Evolutionary conservation across 2,329 filamentous ascomycete species (phyloP).

Genomic region (Zymoseptoria crescenta): DNA sequence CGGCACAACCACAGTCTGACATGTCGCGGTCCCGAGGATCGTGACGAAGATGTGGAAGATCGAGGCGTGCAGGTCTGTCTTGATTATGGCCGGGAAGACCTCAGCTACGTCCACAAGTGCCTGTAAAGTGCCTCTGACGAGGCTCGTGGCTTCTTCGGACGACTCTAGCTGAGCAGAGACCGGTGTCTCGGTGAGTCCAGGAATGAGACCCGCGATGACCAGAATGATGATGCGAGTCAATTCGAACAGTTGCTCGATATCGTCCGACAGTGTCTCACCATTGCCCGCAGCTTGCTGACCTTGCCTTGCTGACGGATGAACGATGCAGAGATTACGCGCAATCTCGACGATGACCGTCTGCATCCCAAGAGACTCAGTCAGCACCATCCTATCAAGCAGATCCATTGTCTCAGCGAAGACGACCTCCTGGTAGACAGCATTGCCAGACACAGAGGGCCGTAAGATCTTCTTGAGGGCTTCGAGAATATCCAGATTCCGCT

Average conservation of each 20-base stretch:
- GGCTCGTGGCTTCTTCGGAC: slow-evolving; percentile 75
- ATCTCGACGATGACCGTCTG: slow-evolving; percentile 93
- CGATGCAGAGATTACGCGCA: slow-evolving; percentile 78
- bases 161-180: slow-evolving; percentile 50
- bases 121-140: slow-evolving; percentile 73
- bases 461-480: slow-evolving; percentile 90
- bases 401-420: slow-evolving; percentile 98
- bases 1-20: slow-evolving; percentile 81
- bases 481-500: slow-evolving; percentile 63
- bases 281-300: slow-evolving; percentile 31
- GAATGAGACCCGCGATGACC: slow-evolving; percentile 78
- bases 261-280: slow-evolving; percentile 72
- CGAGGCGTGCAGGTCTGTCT: slow-evolving; percentile 89
- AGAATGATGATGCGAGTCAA: slow-evolving; percentile 92
- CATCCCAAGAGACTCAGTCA: slow-evolving; percentile 83
- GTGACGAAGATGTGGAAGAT: slow-evolving; percentile 96
- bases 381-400: slow-evolving; percentile 78
- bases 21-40: slow-evolving; percentile 77
- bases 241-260: slow-evolving; percentile 97
- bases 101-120: slow-evolving; percentile 90
- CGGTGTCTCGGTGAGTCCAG: slow-evolving; percentile 61
- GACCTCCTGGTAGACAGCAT: slow-evolving; percentile 91
- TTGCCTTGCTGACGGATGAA: slow-evolving; percentile 79
- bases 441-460: slow-evolving; percentile 86
- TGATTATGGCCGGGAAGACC: slow-evolving; percentile 93